Base-by-base conservation (phyloP, 768 basidiomycete species). In the Leccinum longicurvipes region DNA sequence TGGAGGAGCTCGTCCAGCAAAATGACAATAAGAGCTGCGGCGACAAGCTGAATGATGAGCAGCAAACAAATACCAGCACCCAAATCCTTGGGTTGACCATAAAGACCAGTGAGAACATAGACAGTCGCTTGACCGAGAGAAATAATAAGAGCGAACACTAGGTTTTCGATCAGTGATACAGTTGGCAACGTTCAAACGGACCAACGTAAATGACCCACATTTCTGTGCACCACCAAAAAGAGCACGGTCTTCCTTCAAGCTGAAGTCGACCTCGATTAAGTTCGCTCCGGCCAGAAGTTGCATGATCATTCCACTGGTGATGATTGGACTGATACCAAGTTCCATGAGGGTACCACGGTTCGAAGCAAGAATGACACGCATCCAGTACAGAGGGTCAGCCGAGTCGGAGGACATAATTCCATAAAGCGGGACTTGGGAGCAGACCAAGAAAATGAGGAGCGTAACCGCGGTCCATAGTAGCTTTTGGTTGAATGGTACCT, bases 331-430 rank as follows among this genome's bases (percentile, higher is more conserved):
- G 65, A 98, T 98, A 57, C 97, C 96, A 58, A 99, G 85, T 75
- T 99, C 97, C 97, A 99, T 99, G 59, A 98, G 87, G 1, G 97
- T 98, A 60, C 97, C 97, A 57, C 96, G 85, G 78, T 98, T 98
- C 7, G 93, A 97, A 23, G 97, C 96, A 58, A 99, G 84, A 76
- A 99, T 98, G 77, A 96, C 96, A 75, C 96, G 91, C 89, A 98
- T 94, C 97, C 96, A 98, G 79, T 97, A 98, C 42, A 99, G 85
- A 14, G 97, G 97, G 77, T 99, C 96, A 53, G 93, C 93, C 63
- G 94, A 97, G 81, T 99, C 96, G 57, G 94, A 97, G 27, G 93
- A 97, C 87, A 98, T 96, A 84, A 99, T 98, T 60, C 97, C 97
- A 74, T 98, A 99, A 47, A 99, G 82, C 6, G 97, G 97, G 29